These are phyloP conservation scores for Fusarium virguliforme DNA, from an alignment of 2,329 filamentous ascomycete genomes.

Conservation along the genomic window DNA sequence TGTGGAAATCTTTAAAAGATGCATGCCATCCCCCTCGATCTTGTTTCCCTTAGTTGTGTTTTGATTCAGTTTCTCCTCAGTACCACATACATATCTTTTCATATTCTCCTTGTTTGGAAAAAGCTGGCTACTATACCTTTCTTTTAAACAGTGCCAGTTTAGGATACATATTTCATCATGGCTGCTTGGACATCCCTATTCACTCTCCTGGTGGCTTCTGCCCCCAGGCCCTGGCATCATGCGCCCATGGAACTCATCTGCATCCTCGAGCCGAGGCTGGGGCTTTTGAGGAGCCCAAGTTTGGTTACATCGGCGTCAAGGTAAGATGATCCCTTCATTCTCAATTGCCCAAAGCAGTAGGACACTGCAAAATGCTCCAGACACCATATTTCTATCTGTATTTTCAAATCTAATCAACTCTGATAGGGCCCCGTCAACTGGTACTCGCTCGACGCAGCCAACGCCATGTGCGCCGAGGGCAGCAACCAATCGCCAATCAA, in stretches of 20 bases:
- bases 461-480: conserved; percentile 46
- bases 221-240: conserved; percentile 54
- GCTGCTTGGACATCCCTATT: conserved; percentile 32
- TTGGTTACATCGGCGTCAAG: conserved; percentile 57
- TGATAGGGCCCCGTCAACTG: conserved; percentile 67
- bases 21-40: background rate
- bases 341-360: no score
- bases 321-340: conserved; percentile 52
- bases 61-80: conserved; percentile 1
- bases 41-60: background rate
- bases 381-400: background rate
- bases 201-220: conserved; percentile 37
- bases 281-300: conserved; percentile 55
- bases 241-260: conserved; percentile 59
- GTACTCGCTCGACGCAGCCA: conserved; percentile 62
- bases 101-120: background rate
- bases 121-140: background rate
- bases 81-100: background rate
- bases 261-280: conserved; percentile 53
- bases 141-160: background rate
- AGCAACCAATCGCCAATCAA: conserved; percentile 71
- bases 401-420: conserved; percentile 7
- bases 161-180: conserved; percentile 19
- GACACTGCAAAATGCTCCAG: background rate
- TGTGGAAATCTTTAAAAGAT: conserved; percentile 7